These are phyloP conservation scores for Kondoa malvinella DNA, from an alignment of 768 basidiomycete species.

Conservation along the genomic window DNA sequence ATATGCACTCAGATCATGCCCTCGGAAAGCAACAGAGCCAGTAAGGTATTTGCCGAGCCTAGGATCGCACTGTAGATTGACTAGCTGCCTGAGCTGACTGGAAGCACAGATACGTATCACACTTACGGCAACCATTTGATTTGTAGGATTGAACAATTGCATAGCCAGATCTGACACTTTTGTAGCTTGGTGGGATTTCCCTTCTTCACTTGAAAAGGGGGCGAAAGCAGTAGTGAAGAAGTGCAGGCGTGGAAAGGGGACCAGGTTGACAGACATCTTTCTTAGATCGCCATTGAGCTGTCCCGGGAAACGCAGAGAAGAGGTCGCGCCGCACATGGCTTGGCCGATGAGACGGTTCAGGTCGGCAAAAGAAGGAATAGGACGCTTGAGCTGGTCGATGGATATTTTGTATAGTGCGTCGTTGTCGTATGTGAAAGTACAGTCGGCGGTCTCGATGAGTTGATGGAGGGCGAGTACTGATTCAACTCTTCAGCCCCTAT, in stretches of 20 bases:
- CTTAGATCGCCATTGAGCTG: slow-evolving; percentile 79
- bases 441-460: slow-evolving; percentile 67
- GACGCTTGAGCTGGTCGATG: slow-evolving; percentile 29
- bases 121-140: slow-evolving; percentile 52
- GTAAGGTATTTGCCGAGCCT: slow-evolving; percentile 60
- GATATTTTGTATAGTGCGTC: slow-evolving; percentile 34
- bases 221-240: slow-evolving; percentile 93
- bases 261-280: slow-evolving; percentile 79
- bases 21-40: slow-evolving; percentile 72
- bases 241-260: slow-evolving; percentile 94
- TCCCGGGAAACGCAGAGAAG: too few species aligned
- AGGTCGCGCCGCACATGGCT: too few species aligned
- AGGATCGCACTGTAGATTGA: slow-evolving; percentile 8
- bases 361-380: too few species aligned
- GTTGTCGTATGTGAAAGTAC: slow-evolving; percentile 71
- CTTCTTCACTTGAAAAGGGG: slow-evolving; percentile 57
- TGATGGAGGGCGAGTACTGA: slow-evolving; percentile 78
- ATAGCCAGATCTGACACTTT: slow-evolving; percentile 26
- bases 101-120: slow-evolving; percentile 43
- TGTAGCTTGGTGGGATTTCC: slow-evolving; percentile 44
- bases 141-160: slow-evolving; percentile 49
- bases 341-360: too few species aligned
- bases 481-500: too few species aligned
- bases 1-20: slow-evolving; percentile 50
- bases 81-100: background rate